Percentiles rank a stretch among this genome's conserved stretches.
These are phyloP conservation scores for Caryocar brasiliense DNA, from an alignment of 441 rosid species.

Conservation along the genomic window DNA sequence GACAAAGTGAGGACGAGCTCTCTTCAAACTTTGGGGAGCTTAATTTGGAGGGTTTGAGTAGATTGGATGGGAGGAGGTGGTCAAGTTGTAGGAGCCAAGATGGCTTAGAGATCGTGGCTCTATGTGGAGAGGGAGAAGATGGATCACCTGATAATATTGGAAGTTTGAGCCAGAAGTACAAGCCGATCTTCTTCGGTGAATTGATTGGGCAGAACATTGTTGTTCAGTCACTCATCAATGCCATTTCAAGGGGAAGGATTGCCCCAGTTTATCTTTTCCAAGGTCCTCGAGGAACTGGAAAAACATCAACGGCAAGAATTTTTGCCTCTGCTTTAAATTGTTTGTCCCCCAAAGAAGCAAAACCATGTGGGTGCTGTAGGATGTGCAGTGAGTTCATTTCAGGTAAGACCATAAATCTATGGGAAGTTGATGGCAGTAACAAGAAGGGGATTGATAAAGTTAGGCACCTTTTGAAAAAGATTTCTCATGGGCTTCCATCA, in stretches of 20 bases:
- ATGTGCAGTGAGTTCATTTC: conserved; percentile 67
- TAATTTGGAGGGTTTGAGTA: conserved; percentile 90
- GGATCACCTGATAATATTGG: conserved; percentile 51
- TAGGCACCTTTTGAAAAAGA: conserved; percentile 49
- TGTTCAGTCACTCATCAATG: conserved; percentile 73
- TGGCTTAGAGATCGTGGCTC: conserved; percentile 54
- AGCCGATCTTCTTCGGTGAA: conserved; percentile 74
- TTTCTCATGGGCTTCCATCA: conserved; percentile 39
- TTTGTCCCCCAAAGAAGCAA: conserved; percentile 45
- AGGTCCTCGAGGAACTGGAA: conserved; percentile 96
- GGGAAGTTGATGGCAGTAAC: conserved; percentile 78
- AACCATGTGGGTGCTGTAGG: conserved; percentile 83
- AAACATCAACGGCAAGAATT: conserved; percentile 80
- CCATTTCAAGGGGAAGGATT: conserved; percentile 68
- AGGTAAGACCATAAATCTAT: conserved; percentile 55
- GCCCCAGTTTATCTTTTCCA: conserved; percentile 94
- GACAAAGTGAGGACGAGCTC: conserved; percentile 78
- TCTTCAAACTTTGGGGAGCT: conserved; percentile 87
- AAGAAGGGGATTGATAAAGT: conserved; percentile 62
- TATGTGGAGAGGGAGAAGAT: conserved; percentile 57
- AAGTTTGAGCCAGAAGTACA: conserved; percentile 88
- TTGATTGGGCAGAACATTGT: conserved; percentile 85
- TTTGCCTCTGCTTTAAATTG: conserved; percentile 88
- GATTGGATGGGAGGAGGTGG: conserved; percentile 97
- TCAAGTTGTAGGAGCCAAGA: conserved; percentile 87